Evolutionary conservation across 768 basidiomycete genomes (phyloP).

Genomic region (Phanerochaete sordida): DNA sequence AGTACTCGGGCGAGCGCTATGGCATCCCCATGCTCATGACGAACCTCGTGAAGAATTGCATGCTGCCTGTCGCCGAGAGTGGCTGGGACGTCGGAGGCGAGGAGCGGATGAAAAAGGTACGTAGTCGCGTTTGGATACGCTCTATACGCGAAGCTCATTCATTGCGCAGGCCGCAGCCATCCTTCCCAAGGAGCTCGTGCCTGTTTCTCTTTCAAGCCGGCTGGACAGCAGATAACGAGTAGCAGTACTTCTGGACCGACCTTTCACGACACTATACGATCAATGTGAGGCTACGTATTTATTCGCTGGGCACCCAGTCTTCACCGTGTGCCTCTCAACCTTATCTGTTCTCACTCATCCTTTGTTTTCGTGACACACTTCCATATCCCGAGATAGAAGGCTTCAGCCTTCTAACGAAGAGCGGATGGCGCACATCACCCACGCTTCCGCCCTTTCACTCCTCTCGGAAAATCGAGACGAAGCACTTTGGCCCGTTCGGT

Average conservation of each 20-base stretch:
- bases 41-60: slow-evolving; percentile 53
- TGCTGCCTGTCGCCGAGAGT: slow-evolving; percentile 63
- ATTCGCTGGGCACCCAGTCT: too few relatives aligned
- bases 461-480: slow-evolving; percentile 12
- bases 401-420: not conserved
- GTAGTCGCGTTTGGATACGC: slow-evolving; percentile 8
- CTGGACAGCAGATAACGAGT: not conserved
- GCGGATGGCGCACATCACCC: not conserved
- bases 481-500: slow-evolving; percentile 19
- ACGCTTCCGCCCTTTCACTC: slow-evolving; percentile 7
- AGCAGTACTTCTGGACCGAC: not conserved
- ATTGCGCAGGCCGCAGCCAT: not conserved
- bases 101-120: slow-evolving; percentile 57
- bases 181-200: slow-evolving; percentile 1
- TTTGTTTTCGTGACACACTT: too few relatives aligned
- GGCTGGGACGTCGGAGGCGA: slow-evolving; percentile 91
- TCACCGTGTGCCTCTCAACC: too few relatives aligned
- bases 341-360: too few relatives aligned
- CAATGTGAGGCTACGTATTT: too few relatives aligned
- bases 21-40: slow-evolving; percentile 52
- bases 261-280: too few relatives aligned
- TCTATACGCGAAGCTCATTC: not conserved
- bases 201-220: not conserved
- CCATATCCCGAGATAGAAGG: not conserved
- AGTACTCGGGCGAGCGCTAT: slow-evolving; percentile 59